Evolutionary conservation across 257 asterid species (phyloP), one percentile per base, ranked within the genome.

Genomic region (Osmanthus fragrans): DNA sequence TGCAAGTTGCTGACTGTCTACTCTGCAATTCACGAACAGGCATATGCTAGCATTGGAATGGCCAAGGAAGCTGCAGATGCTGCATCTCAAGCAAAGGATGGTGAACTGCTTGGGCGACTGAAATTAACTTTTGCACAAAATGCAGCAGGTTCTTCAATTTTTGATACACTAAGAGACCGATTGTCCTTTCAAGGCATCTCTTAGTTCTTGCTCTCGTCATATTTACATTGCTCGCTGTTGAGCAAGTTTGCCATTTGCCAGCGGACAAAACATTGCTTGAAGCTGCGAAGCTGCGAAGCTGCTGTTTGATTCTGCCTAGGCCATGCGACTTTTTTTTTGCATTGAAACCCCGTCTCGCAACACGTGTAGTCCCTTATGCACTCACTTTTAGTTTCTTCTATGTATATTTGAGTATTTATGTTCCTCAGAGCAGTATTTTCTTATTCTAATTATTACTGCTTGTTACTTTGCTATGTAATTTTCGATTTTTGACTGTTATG

Each of bases 61-160:
- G 97, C 98, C 39, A 91, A 91, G 88, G 98, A 93, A 85, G 99
- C 99, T 73, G 96, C 93, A 10, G 99, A 95, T 83, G 96, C 96
- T 75, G 97, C 98, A 70, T 85, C 93, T 71, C 97, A 93, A 87
- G 86, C 97, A 16, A 95, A 93, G 86, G 99, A 95, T 75, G 91
- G 94, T 45, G 98, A 95, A 86, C 82, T 91, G 76, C 96, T 93
- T 13, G 97, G 90, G 73, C 89, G 97, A 70, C 76, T 95, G 82
- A 88, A 86, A 81, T 83, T 80, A 67, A 88, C 91, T 2, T 89
- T 93, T 84, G 83, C 93, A 32, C 97, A 90, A 80, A 91, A 87
- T 81, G 90, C 94, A 4, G 88, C 87, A 21, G 96, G 92, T 77
- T 82, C 98, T 2, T 89, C 98, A 42, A 86, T 93, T 67, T 87